These are phyloP conservation scores for Papiliotrema laurentii DNA, from an alignment of 1,284 basidiomycete species.

Conservation along the genomic window DNA sequence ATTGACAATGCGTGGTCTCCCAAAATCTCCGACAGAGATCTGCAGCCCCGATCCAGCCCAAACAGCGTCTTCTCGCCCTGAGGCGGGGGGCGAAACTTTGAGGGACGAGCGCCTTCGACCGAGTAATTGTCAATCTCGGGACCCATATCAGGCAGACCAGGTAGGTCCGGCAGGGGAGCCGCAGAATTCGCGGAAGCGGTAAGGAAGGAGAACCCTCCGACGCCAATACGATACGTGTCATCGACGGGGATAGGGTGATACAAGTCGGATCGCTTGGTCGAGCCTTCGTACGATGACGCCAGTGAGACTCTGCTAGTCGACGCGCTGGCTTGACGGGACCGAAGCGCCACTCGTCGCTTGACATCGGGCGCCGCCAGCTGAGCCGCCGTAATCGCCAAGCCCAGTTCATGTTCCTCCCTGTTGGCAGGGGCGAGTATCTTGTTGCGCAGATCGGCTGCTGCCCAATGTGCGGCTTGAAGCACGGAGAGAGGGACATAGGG, in stretches of 20 bases:
- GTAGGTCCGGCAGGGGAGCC: slow-evolving; percentile 14
- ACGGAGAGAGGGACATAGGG: slow-evolving; percentile 64
- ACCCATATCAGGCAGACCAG: slow-evolving; percentile 40
- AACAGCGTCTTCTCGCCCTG: slow-evolving; percentile 47
- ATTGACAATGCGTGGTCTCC: slow-evolving; percentile 6
- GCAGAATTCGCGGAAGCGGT: slow-evolving; percentile 6
- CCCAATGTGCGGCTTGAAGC: slow-evolving; percentile 73
- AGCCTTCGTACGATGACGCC: background rate
- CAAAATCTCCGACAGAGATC: slow-evolving; percentile 34
- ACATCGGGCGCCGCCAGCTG: slow-evolving; percentile 22
- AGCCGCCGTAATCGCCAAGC: slow-evolving; percentile 30
- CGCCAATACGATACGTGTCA: slow-evolving; percentile 74
- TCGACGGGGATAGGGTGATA: slow-evolving; percentile 73
- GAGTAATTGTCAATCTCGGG: slow-evolving; percentile 45
- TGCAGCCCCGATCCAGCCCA: slow-evolving; percentile 38
- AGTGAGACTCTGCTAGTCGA: background rate
- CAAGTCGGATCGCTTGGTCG: background rate
- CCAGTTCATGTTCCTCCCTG: slow-evolving; percentile 33
- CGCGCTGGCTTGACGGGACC: slow-evolving; percentile 13
- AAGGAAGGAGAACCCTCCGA: slow-evolving; percentile 56
- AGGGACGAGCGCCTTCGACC: slow-evolving; percentile 26
- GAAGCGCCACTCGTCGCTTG: slow-evolving; percentile 13
- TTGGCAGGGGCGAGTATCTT: slow-evolving; percentile 26
- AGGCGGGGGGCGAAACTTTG: slow-evolving; percentile 24
- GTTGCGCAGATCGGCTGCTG: slow-evolving; percentile 39